phyloP scores from a whole-genome alignment of 2,329 filamentous ascomycete genomes.

The Paracorniculantispora psalliotae region DNA sequence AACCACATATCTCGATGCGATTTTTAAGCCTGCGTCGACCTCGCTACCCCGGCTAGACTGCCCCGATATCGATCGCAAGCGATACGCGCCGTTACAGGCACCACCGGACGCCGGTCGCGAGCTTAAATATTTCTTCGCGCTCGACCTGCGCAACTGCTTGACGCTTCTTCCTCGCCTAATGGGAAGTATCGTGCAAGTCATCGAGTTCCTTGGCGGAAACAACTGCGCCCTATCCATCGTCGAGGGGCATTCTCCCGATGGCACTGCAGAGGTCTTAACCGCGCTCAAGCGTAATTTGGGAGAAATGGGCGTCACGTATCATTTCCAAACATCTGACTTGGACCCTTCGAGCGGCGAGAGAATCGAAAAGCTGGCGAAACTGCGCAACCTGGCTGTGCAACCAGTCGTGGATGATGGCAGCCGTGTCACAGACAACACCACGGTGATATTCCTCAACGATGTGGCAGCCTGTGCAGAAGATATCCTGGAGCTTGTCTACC shows the following conservation, averaged over 20 bases:
- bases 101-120: background rate
- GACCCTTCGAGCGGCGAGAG: slow-evolving; percentile 40
- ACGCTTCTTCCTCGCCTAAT: slow-evolving; percentile 45
- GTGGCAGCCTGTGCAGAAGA: slow-evolving; percentile 50
- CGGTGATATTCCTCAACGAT: slow-evolving; percentile 50
- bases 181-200: slow-evolving; percentile 45
- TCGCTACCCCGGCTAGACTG: slow-evolving; percentile 24
- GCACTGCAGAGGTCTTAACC: slow-evolving; percentile 46
- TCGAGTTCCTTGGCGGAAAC: slow-evolving; percentile 44
- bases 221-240: slow-evolving; percentile 50
- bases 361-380: slow-evolving; percentile 41
- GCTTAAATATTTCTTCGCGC: slow-evolving; percentile 45
- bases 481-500: slow-evolving; percentile 51
- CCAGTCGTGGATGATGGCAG: slow-evolving; percentile 34
- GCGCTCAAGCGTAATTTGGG: slow-evolving; percentile 36
- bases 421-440: slow-evolving; percentile 30
- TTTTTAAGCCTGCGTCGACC: slow-evolving; percentile 23
- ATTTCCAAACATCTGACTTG: slow-evolving; percentile 37
- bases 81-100: slow-evolving; percentile 21
- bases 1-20: slow-evolving; percentile 24
- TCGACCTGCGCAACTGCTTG: slow-evolving; percentile 44
- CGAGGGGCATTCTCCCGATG: slow-evolving; percentile 51
- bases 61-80: slow-evolving; percentile 19
- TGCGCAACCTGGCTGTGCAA: slow-evolving; percentile 48
- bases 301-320: slow-evolving; percentile 34